These are phyloP conservation scores for Acorus gramineus DNA, from an alignment of 106 monocot species.

Conservation along the genomic window DNA sequence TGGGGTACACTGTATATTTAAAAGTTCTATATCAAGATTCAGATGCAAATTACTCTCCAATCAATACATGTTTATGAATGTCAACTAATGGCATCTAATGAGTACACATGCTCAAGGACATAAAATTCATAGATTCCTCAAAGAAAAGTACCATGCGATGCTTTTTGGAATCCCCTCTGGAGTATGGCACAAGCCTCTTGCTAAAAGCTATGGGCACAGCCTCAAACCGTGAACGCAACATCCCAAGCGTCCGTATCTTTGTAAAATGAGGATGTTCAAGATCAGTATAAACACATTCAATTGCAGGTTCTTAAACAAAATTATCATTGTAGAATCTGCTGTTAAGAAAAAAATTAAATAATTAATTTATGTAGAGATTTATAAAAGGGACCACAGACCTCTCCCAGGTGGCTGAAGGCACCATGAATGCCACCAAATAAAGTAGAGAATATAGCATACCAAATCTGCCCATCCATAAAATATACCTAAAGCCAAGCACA, in stretches of 20 bases:
- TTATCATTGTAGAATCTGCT: too few species aligned
- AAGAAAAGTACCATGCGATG: slow-evolving; percentile 18
- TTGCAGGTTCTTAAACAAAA: too few species aligned
- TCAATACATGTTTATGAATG: too few species aligned
- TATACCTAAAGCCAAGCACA: slow-evolving; percentile 52
- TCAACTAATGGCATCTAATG: too few species aligned
- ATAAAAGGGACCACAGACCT: slow-evolving; percentile 27
- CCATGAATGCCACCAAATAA: slow-evolving; percentile 86
- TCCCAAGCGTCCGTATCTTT: slow-evolving; percentile 95
- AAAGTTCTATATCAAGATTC: too few species aligned
- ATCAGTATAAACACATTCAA: too few species aligned
- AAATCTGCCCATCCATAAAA: slow-evolving; percentile 98
- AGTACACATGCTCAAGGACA: neutral
- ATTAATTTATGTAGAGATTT: too few species aligned
- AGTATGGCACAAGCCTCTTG: slow-evolving; percentile 46
- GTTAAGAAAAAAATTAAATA: too few species aligned
- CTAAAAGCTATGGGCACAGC: slow-evolving; percentile 65
- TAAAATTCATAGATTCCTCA: neutral
- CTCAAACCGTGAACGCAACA: slow-evolving; percentile 92
- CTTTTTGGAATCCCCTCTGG: slow-evolving; percentile 22
- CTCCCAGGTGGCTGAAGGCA: slow-evolving; percentile 90
- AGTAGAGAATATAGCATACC: slow-evolving; percentile 97
- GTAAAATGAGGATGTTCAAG: neutral
- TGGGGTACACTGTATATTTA: too few species aligned
- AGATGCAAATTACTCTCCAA: too few species aligned